These are phyloP conservation scores for Penicillium sp. DNA, from an alignment of 2,329 filamentous ascomycete genomes.

Conservation along the genomic window DNA sequence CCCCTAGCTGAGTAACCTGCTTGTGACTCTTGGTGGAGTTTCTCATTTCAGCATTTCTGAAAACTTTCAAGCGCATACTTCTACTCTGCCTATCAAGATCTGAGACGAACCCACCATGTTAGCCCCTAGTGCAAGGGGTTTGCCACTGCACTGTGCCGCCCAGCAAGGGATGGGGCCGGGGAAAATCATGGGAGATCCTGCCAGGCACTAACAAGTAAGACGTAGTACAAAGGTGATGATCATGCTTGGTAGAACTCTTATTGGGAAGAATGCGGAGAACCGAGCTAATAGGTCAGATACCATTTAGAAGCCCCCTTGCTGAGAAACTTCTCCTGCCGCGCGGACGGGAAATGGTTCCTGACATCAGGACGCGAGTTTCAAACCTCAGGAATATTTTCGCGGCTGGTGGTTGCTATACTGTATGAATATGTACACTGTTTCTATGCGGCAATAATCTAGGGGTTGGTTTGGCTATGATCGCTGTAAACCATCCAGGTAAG, in stretches of 20 bases:
- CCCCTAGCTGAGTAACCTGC: constrained; percentile 4
- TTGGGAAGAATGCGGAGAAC: neutral
- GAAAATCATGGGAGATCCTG: neutral
- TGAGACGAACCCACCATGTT: neutral
- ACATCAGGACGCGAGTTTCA: constrained; percentile 5
- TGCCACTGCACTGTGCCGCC: neutral
- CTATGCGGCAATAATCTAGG: constrained; percentile 7
- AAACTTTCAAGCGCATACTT: constrained; percentile 1
- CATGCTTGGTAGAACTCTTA: constrained; percentile 4
- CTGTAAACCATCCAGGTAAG: constrained; percentile 1
- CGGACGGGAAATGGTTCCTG: constrained; percentile 4
- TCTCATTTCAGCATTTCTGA: constrained; percentile 4
- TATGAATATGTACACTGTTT: neutral
- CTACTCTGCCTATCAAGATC: constrained; percentile 2
- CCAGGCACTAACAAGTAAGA: neutral
- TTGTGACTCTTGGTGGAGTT: constrained; percentile 3
- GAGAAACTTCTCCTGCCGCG: neutral
- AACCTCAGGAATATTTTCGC: neutral
- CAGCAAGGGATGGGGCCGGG: constrained; percentile 10
- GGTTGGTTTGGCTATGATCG: constrained; percentile 2
- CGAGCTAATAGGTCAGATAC: constrained; percentile 10
- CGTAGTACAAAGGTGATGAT: neutral
- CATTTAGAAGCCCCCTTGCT: constrained; percentile 6
- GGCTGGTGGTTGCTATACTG: neutral
- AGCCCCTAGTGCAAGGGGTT: constrained; percentile 9